Conservation (phyloP, 1,284 basidiomycete genomes). For the Tetrapyrgos nigripes region DNA sequence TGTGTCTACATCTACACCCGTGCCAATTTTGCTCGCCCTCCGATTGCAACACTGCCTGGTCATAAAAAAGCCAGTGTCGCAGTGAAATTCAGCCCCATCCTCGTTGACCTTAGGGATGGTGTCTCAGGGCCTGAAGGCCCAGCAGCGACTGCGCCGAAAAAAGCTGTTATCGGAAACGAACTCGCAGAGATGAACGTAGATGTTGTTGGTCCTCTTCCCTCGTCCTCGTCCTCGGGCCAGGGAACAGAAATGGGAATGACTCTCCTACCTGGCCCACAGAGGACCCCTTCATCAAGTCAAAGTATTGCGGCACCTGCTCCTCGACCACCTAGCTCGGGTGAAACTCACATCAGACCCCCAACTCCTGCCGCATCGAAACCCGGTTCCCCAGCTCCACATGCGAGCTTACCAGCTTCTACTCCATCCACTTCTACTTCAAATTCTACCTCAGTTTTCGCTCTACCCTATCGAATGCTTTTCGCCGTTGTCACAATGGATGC, state of each 20-base stretch:
- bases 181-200: constrained; percentile 71
- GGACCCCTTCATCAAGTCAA: constrained; percentile 7
- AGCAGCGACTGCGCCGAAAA: constrained; percentile 43
- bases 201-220: constrained; percentile 50
- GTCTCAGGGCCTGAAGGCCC: constrained; percentile 48
- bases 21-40: constrained; percentile 89
- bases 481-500: constrained; percentile 98
- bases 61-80: constrained; percentile 96
- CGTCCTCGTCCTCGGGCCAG: constrained; percentile 16
- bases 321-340: constrained; percentile 28
- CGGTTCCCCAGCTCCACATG: constrained; percentile 20
- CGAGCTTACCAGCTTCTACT: background rate
- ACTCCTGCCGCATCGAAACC: constrained; percentile 26
- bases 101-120: constrained; percentile 84
- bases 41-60: constrained; percentile 94
- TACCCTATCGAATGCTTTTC: constrained; percentile 95
- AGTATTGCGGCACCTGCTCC: constrained; percentile 46
- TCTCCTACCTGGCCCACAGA: constrained; percentile 26
- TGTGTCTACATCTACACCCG: constrained; percentile 97
- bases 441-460: constrained; percentile 76
- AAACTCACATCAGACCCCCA: constrained; percentile 42
- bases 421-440: background rate
- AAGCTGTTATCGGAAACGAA: constrained; percentile 70
- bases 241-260: constrained; percentile 14
- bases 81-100: constrained; percentile 91